These are phyloP conservation scores for Rhamnella rubrinervis DNA, from an alignment of 331 rosid species.

Conservation along the genomic window DNA sequence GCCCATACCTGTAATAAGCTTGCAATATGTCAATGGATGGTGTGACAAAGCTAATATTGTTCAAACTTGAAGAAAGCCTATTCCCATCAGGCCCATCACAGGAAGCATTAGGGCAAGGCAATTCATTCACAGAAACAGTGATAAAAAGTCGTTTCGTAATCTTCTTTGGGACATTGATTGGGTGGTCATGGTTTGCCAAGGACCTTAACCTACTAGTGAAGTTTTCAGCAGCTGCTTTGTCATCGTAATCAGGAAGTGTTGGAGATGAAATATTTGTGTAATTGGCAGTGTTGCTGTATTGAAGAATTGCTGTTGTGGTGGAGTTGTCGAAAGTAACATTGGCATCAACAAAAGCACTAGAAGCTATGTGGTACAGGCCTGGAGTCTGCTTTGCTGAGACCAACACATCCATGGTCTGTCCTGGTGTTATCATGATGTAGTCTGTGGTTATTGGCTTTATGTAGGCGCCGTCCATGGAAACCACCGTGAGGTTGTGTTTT, in stretches of 20 bases:
- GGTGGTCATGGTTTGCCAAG: slow-evolving; percentile 16
- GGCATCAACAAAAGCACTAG: slow-evolving; percentile 24
- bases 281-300: slow-evolving; percentile 10
- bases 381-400: slow-evolving; percentile 43
- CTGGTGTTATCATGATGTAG: slow-evolving; percentile 55
- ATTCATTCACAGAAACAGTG: slow-evolving; percentile 25
- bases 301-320: slow-evolving; percentile 36
- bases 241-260: slow-evolving; percentile 32
- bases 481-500: slow-evolving; percentile 44
- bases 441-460: slow-evolving; percentile 36
- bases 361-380: slow-evolving; percentile 33
- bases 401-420: slow-evolving; percentile 55
- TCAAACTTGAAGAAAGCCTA: slow-evolving; percentile 33
- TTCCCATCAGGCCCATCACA: slow-evolving; percentile 36
- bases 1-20: slow-evolving; percentile 37
- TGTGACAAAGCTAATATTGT: slow-evolving; percentile 35
- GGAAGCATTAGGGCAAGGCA: slow-evolving; percentile 24
- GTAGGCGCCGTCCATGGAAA: slow-evolving; percentile 47
- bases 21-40: slow-evolving; percentile 30
- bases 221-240: slow-evolving; percentile 18
- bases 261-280: slow-evolving; percentile 19
- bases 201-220: slow-evolving; percentile 24
- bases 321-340: slow-evolving; percentile 1
- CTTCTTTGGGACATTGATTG: slow-evolving; percentile 32
- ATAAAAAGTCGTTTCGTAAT: slow-evolving; percentile 19